A percentile compares a stretch with the other conserved stretches of the same genome.
These are phyloP conservation scores for Sporobolomyces roseus DNA, from an alignment of 768 basidiomycete species.

Conservation along the genomic window DNA sequence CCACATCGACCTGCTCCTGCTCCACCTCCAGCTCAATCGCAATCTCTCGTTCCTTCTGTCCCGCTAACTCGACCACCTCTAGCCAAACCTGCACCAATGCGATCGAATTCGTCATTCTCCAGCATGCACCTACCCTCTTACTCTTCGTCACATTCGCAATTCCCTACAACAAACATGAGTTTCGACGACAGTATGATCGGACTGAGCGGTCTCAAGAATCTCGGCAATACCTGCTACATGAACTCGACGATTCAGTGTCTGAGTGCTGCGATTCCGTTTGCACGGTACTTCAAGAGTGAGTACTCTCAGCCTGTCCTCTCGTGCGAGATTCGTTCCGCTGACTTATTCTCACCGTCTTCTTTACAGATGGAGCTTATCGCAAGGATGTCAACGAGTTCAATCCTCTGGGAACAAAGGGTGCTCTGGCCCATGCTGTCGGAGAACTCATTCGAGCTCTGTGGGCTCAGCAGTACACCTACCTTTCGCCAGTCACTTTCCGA, in stretches of 20 bases:
- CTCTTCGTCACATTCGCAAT: slow-evolving; percentile 24
- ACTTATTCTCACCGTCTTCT: neutral
- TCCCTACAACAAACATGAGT: slow-evolving; percentile 23
- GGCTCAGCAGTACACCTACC: slow-evolving; percentile 74
- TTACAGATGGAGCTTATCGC: slow-evolving; percentile 49
- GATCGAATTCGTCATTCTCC: slow-evolving; percentile 37
- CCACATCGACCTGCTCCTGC: slow-evolving; percentile 13
- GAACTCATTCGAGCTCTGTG: slow-evolving; percentile 79
- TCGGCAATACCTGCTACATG: slow-evolving; percentile 98
- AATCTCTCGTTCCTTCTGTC: neutral
- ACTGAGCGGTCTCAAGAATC: slow-evolving; percentile 75
- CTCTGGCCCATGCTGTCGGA: slow-evolving; percentile 74
- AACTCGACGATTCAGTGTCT: slow-evolving; percentile 96
- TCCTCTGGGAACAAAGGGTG: slow-evolving; percentile 80
- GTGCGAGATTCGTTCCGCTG: neutral
- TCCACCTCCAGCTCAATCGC: neutral
- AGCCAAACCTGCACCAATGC: slow-evolving; percentile 33
- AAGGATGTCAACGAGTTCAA: slow-evolving; percentile 70
- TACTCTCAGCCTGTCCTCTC: neutral
- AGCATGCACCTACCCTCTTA: slow-evolving; percentile 26
- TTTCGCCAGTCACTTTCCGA: slow-evolving; percentile 77
- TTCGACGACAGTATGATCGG: slow-evolving; percentile 43
- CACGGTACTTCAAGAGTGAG: slow-evolving; percentile 84
- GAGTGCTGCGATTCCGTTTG: slow-evolving; percentile 88
- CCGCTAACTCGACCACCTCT: slow-evolving; percentile 30